Evolutionary conservation across 352 stramenopile genomes (phyloP).

Genomic region (Saprolegnia parasitica): DNA sequence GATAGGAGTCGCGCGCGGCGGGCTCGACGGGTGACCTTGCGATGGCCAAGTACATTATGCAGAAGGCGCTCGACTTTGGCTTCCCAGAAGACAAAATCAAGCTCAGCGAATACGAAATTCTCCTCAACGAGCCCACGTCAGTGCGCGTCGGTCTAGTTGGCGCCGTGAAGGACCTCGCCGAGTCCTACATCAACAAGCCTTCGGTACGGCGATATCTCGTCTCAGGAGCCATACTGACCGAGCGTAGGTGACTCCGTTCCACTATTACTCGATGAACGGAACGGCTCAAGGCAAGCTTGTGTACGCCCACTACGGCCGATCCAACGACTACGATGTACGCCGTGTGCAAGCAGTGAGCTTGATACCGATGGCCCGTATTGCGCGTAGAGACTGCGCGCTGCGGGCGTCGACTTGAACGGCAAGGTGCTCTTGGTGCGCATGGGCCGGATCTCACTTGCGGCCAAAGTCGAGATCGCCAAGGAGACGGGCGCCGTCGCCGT

Average conservation of each 20-base stretch:
- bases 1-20: slow-evolving; percentile 50
- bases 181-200: slow-evolving; percentile 14
- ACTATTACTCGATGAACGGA: slow-evolving; percentile 80
- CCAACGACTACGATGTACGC: slow-evolving; percentile 45
- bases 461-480: slow-evolving; percentile 64
- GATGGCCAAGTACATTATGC: slow-evolving; percentile 73
- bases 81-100: slow-evolving; percentile 72
- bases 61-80: slow-evolving; percentile 63
- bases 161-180: slow-evolving; percentile 13
- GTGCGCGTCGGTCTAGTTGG: slow-evolving; percentile 35
- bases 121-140: slow-evolving; percentile 63
- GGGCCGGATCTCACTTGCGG: slow-evolving; percentile 58
- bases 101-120: slow-evolving; percentile 77
- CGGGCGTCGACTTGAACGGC: slow-evolving; percentile 47
- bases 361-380: no score
- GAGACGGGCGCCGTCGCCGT: slow-evolving; percentile 54
- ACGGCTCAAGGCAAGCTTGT: slow-evolving; percentile 50
- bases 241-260: slow-evolving; percentile 44
- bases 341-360: not conserved
- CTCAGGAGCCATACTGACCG: not conserved
- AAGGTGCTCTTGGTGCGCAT: slow-evolving; percentile 62
- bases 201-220: slow-evolving; percentile 18
- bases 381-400: slow-evolving; percentile 38
- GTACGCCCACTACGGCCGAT: slow-evolving; percentile 70
- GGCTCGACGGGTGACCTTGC: slow-evolving; percentile 58